phyloP scores from a whole-genome alignment of 441 rosid genomes.

The Macaranga tanarius region DNA sequence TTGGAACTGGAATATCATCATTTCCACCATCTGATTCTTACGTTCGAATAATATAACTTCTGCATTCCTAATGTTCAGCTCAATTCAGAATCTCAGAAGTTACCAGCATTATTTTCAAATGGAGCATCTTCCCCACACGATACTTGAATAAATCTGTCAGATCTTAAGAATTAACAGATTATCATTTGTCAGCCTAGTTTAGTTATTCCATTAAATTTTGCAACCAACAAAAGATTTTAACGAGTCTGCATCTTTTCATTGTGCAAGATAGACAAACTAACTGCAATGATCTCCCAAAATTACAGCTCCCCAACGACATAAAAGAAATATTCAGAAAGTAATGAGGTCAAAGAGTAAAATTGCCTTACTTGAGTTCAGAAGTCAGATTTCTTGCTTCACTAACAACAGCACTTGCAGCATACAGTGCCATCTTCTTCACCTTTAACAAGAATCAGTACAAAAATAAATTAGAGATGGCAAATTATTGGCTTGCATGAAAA shows the following conservation, averaged over 20 bases:
- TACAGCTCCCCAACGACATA: neutral
- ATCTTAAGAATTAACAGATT: neutral
- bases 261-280: neutral
- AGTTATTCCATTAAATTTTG: neutral
- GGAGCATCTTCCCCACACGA: neutral
- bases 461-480: slow-evolving; percentile 1
- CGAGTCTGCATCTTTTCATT: slow-evolving; percentile 1
- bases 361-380: slow-evolving; percentile 31
- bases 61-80: neutral
- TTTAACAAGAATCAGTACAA: slow-evolving; percentile 11
- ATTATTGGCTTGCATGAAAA: neutral
- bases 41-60: neutral
- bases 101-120: neutral
- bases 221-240: neutral
- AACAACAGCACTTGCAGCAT: slow-evolving; percentile 39
- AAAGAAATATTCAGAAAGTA: neutral
- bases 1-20: too few relatives aligned
- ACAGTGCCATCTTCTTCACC: slow-evolving; percentile 54
- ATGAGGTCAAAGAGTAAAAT: slow-evolving; percentile 10
- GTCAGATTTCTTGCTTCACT: slow-evolving; percentile 35
- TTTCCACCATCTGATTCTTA: neutral
- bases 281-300: neutral
- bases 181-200: neutral
- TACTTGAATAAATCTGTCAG: neutral
- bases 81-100: neutral